Evolutionary conservation across 73 alveolate genomes (phyloP).

Genomic region (Halteria grandinella): DNA sequence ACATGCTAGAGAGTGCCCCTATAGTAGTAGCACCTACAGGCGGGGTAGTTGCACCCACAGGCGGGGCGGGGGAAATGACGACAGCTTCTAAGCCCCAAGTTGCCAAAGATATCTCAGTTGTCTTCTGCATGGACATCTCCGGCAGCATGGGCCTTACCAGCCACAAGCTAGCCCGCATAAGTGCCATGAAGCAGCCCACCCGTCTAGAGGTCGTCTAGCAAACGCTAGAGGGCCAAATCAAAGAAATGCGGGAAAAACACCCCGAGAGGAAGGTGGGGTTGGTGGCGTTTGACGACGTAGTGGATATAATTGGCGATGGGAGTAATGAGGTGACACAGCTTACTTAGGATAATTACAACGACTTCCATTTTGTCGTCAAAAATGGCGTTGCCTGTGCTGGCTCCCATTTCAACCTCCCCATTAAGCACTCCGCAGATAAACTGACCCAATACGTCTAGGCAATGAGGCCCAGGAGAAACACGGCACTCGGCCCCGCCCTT

Average conservation of each 20-base stretch:
- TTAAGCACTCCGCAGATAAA: slow-evolving; percentile 64
- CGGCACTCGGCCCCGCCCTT: not conserved
- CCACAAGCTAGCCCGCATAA: slow-evolving; percentile 81
- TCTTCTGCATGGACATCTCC: slow-evolving; percentile 93
- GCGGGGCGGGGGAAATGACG: slow-evolving; percentile 39
- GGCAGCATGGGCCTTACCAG: slow-evolving; percentile 94
- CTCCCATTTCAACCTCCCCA: slow-evolving; percentile 65
- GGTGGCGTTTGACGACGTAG: slow-evolving; percentile 88
- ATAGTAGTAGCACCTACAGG: too few species aligned
- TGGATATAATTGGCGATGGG: slow-evolving; percentile 93
- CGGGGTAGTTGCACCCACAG: slow-evolving; percentile 54
- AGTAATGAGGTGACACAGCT: slow-evolving; percentile 65
- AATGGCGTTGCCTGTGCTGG: slow-evolving; percentile 59
- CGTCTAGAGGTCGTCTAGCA: slow-evolving; percentile 91
- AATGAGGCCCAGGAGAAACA: slow-evolving; percentile 82
- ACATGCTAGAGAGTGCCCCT: slow-evolving; percentile 57
- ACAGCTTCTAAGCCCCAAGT: slow-evolving; percentile 45
- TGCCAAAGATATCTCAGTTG: slow-evolving; percentile 58
- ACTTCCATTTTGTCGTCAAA: slow-evolving; percentile 64
- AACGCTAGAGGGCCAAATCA: slow-evolving; percentile 85
- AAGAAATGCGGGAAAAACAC: slow-evolving; percentile 63
- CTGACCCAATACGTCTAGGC: slow-evolving; percentile 56
- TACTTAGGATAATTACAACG: slow-evolving; percentile 79
- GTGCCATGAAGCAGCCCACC: slow-evolving; percentile 80
- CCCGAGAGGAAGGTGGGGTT: slow-evolving; percentile 94